phyloP scores from a whole-genome alignment of 225 moss, liverwort and hornwort genomes.

The Climacium dendroides region DNA sequence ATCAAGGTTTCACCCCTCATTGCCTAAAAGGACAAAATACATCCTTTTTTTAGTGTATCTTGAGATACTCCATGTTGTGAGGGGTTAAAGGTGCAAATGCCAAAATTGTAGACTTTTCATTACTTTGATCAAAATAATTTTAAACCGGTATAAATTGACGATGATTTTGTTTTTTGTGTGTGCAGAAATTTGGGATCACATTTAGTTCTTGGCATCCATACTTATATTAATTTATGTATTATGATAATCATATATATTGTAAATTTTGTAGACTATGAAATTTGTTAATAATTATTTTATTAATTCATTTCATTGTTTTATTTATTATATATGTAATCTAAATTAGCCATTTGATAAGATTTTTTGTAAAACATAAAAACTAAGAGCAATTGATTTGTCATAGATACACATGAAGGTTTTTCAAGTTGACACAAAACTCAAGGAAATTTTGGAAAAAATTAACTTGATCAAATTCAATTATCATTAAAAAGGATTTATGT shows the following conservation, averaged over 20 bases:
- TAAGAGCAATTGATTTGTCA: neutral
- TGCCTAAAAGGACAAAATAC: no score
- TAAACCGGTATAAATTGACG: fast-evolving
- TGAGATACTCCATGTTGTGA: no score
- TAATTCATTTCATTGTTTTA: neutral
- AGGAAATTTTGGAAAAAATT: neutral
- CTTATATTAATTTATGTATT: neutral
- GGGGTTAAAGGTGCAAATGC: fast-evolving
- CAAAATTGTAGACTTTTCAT: no score
- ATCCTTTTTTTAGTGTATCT: no score
- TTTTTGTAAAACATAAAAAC: neutral
- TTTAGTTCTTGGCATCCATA: neutral
- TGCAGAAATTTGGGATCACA: constrained; percentile 3
- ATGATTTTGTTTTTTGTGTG: neutral
- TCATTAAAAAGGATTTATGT: neutral
- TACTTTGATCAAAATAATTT: neutral
- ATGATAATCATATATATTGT: neutral
- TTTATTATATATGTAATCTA: neutral
- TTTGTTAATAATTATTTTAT: neutral
- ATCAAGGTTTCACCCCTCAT: no score
- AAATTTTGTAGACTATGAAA: neutral
- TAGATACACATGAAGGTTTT: neutral
- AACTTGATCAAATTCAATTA: no score
- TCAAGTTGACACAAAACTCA: neutral
- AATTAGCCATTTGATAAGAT: neutral